A percentile compares a stretch with the other conserved stretches of the same genome.
Conservation (phyloP, 2,329 filamentous ascomycete genomes). For the Alternaria consortialis region DNA sequence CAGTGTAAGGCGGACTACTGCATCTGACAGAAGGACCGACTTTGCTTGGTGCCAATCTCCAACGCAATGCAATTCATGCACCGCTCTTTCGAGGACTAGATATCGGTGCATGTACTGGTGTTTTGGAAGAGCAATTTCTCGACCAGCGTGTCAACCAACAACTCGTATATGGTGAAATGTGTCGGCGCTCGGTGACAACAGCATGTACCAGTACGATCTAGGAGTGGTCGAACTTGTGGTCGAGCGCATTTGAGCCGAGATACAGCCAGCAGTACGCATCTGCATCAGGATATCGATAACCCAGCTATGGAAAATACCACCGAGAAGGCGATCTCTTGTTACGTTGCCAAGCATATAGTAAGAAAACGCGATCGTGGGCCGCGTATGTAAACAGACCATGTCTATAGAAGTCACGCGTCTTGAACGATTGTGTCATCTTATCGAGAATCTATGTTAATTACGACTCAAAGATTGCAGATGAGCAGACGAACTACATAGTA, state of each 20-base stretch:
- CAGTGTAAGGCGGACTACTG: slow-evolving; percentile 10
- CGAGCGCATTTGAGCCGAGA: slow-evolving; percentile 4
- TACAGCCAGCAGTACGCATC: slow-evolving; percentile 5
- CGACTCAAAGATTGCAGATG: not conserved
- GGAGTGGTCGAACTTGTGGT: not conserved
- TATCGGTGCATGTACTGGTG: slow-evolving; percentile 5
- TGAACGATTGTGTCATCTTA: not conserved
- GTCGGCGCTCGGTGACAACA: not conserved
- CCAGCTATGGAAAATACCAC: not conserved
- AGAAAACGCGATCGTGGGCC: not conserved
- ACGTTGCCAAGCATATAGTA: not conserved
- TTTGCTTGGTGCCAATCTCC: slow-evolving; percentile 13
- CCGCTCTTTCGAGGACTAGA: slow-evolving; percentile 11
- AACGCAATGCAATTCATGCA: slow-evolving; percentile 15
- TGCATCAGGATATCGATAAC: not conserved
- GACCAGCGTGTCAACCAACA: slow-evolving; percentile 2
- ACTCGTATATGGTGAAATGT: not conserved
- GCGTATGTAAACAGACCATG: not conserved
- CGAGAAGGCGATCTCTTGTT: slow-evolving; percentile 1
- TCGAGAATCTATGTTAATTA: not conserved
- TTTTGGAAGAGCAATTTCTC: slow-evolving; percentile 10
- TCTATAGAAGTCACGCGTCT: not conserved
- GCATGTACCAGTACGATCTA: not conserved
- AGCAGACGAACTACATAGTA: not conserved
- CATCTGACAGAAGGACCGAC: slow-evolving; percentile 16